Evolutionary conservation across 2,329 filamentous ascomycete species (phyloP).

Genomic region (Geosmithia putterillii): DNA sequence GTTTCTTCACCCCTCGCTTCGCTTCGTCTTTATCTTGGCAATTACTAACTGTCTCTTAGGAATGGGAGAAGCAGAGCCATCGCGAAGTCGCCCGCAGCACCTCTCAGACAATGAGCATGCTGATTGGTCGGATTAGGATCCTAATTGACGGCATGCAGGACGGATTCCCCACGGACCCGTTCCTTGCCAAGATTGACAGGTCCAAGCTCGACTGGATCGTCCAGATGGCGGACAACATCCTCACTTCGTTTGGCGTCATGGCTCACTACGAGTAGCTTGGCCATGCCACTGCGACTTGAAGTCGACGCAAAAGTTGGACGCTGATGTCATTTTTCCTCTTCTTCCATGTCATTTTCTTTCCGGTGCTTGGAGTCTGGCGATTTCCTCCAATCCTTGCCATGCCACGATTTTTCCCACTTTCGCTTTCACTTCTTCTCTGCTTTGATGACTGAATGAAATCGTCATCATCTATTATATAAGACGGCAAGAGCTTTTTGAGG

Average conservation of each 20-base stretch:
- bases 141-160: constrained; percentile 20
- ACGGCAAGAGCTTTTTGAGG: too few species aligned
- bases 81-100: constrained; percentile 24
- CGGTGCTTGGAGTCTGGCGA: not conserved
- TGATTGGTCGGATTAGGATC: constrained; percentile 20
- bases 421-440: not conserved
- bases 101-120: constrained; percentile 24
- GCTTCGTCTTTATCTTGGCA: not conserved
- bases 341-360: not conserved
- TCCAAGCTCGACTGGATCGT: constrained; percentile 26
- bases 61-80: constrained; percentile 22
- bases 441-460: constrained; percentile 2
- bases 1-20: constrained; percentile 14
- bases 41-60: constrained; percentile 10
- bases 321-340: not conserved
- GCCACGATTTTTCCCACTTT: not conserved
- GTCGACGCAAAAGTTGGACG: not conserved
- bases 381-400: not conserved
- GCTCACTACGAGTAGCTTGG: not conserved
- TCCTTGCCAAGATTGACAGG: constrained; percentile 23
- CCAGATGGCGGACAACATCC: constrained; percentile 20
- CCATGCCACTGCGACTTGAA: not conserved
- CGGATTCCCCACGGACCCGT: constrained; percentile 24
- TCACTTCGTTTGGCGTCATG: constrained; percentile 13
- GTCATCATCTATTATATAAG: not conserved